phyloP scores from a whole-genome alignment of 2,329 filamentous ascomycete genomes.

The Sclerotinia minor region DNA sequence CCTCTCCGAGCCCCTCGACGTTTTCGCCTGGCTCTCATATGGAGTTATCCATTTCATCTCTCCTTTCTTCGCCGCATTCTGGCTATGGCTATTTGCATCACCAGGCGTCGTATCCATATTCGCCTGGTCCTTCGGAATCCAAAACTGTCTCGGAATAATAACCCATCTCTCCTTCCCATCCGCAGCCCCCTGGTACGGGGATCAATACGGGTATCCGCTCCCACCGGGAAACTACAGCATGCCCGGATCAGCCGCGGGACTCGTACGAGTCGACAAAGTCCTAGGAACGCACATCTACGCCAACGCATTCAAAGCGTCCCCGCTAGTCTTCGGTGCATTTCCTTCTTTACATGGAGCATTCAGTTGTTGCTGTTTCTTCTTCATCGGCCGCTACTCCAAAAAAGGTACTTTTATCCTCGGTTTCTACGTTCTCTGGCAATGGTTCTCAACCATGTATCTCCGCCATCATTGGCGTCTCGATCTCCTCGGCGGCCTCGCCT shows the following conservation, averaged over 20 bases:
- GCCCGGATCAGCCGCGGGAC: conserved; percentile 80
- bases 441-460: conserved; percentile 97
- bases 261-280: conserved; percentile 82
- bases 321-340: conserved; percentile 90
- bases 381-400: conserved; percentile 48
- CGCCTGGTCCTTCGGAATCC: conserved; percentile 84
- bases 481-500: conserved; percentile 77
- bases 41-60: conserved; percentile 86
- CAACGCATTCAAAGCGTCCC: conserved; percentile 83
- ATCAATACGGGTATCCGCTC: conserved; percentile 70
- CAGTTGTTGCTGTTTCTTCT: conserved; percentile 87
- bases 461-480: conserved; percentile 95
- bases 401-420: conserved; percentile 70
- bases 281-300: conserved; percentile 90
- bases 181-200: conserved; percentile 95
- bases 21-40: conserved; percentile 76
- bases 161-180: conserved; percentile 89
- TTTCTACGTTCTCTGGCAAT: conserved; percentile 82
- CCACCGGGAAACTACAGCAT: conserved; percentile 91
- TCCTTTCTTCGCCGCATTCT: conserved; percentile 71
- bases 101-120: conserved; percentile 83
- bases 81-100: conserved; percentile 85
- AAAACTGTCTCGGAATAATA: conserved; percentile 82
- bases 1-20: conserved; percentile 34
- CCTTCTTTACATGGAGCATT: conserved; percentile 92